Evolutionary conservation across 140 eudicot genomes (phyloP).

Genomic region (Cichorium intybus): DNA sequence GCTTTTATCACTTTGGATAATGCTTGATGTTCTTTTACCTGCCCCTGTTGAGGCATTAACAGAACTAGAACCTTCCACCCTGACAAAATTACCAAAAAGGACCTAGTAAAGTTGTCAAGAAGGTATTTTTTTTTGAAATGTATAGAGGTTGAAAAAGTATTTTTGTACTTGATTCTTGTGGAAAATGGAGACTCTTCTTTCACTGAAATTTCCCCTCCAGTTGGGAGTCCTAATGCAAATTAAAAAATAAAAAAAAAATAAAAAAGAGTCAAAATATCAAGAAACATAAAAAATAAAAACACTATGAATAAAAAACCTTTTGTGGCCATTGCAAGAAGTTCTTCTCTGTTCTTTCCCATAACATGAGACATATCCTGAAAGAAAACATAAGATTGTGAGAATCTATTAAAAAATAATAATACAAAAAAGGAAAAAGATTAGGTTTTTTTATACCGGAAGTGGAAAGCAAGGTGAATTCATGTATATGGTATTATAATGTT

Average conservation of each 20-base stretch:
- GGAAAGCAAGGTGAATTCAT: constrained; percentile 94
- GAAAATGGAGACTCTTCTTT: constrained; percentile 72
- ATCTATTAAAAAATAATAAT: not conserved
- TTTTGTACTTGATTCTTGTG: constrained; percentile 62
- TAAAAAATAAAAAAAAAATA: not conserved
- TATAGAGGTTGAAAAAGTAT: constrained; percentile 1
- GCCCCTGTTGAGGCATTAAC: constrained; percentile 49
- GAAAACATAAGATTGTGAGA: not conserved
- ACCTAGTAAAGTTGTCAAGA: not conserved
- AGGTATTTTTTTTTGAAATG: not conserved
- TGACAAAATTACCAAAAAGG: constrained; percentile 25
- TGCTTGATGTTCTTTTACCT: constrained; percentile 51
- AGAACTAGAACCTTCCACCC: constrained; percentile 60
- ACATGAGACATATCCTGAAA: constrained; percentile 87
- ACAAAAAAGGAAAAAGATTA: not conserved
- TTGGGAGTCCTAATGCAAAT: constrained; percentile 43
- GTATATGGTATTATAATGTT: constrained; percentile 72
- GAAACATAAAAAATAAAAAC: not conserved
- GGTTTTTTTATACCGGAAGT: constrained; percentile 72
- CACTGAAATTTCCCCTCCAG: constrained; percentile 48
- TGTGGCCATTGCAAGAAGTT: constrained; percentile 81
- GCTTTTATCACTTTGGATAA: constrained; percentile 42
- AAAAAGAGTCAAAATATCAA: not conserved
- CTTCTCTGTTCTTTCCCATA: constrained; percentile 90
- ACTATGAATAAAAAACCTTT: constrained; percentile 45